phyloP scores from a whole-genome alignment of 139 green algal species.

The Dunaliella sp. region DNA sequence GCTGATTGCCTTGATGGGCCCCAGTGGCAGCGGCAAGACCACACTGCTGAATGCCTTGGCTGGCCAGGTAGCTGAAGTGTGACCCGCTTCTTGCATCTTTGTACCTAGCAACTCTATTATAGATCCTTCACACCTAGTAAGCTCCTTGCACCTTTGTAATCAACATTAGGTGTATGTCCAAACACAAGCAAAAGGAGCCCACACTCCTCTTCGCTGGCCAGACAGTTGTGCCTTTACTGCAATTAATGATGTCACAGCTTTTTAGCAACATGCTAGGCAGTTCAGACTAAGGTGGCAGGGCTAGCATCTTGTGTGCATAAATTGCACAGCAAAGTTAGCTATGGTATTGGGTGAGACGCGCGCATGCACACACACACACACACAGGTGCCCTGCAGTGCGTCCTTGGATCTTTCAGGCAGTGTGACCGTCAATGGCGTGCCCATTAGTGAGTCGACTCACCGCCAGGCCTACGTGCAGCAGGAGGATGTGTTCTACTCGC shows the following conservation, averaged over 20 bases:
- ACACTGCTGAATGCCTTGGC: conserved; percentile 68
- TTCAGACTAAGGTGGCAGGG: conserved; percentile 3
- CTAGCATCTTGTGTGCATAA: neutral
- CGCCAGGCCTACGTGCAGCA: conserved; percentile 84
- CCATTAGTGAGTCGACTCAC: conserved; percentile 11
- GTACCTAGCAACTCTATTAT: too few species aligned
- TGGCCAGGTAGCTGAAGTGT: neutral
- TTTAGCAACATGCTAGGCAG: neutral
- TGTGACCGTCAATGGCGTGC: conserved; percentile 48
- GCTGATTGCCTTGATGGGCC: conserved; percentile 41
- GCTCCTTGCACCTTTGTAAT: too few species aligned
- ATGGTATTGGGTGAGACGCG: too few species aligned
- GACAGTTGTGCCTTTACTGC: neutral
- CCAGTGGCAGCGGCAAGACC: conserved; percentile 71
- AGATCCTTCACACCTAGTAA: too few species aligned
- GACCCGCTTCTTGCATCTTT: too few species aligned
- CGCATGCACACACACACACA: too few species aligned
- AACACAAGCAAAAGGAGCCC: too few species aligned
- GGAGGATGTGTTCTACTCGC: conserved; percentile 91
- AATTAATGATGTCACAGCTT: neutral
- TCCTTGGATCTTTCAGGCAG: conserved; percentile 27
- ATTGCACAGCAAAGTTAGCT: too few species aligned
- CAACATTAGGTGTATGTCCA: too few species aligned
- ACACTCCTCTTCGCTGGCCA: neutral
- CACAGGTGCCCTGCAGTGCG: neutral